phyloP scores from a whole-genome alignment of 2,329 filamentous ascomycete species.

The Penicillium polonicum region DNA sequence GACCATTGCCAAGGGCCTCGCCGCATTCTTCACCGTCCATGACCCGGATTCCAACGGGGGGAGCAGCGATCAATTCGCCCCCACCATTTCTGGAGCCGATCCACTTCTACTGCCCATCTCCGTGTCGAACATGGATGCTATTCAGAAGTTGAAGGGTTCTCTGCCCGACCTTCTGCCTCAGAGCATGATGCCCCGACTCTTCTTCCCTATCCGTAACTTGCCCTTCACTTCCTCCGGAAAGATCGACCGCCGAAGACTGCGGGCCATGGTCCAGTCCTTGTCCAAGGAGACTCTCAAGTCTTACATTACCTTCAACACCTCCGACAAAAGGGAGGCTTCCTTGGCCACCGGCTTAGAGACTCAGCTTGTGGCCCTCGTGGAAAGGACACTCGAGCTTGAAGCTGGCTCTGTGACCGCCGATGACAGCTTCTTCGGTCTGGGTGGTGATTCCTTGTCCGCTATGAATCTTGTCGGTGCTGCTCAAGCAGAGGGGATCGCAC shows the following conservation, averaged over 20 bases:
- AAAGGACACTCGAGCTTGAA: conserved; percentile 39
- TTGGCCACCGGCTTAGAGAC: conserved; percentile 31
- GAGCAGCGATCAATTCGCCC: conserved; percentile 21
- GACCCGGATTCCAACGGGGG: conserved; percentile 21
- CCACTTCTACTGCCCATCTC: conserved; percentile 30
- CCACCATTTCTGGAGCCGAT: conserved; percentile 19
- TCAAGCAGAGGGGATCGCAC: conserved; percentile 39
- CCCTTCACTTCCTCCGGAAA: conserved; percentile 47
- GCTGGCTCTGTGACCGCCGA: conserved; percentile 42
- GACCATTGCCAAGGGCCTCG: conserved; percentile 32
- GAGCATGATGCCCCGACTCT: conserved; percentile 48
- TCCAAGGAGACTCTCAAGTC: conserved; percentile 33
- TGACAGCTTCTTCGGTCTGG: conserved; percentile 49
- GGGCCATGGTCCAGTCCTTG: conserved; percentile 38
- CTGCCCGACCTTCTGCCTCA: conserved; percentile 34
- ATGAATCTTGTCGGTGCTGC: conserved; percentile 48
- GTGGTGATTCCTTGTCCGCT: conserved; percentile 49
- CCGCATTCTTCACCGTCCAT: conserved; percentile 36
- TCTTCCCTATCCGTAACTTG: conserved; percentile 43
- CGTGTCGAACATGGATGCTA: conserved; percentile 21
- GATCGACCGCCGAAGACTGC: conserved; percentile 42
- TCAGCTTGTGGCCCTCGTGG: conserved; percentile 40
- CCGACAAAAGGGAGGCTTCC: conserved; percentile 17
- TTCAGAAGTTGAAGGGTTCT: conserved; percentile 29
- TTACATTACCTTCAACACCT: conserved; percentile 28